Evolutionary conservation across 768 basidiomycete species (phyloP), one percentile per base, ranked within the genome.

Genomic region (Collybiopsis luxurians): DNA sequence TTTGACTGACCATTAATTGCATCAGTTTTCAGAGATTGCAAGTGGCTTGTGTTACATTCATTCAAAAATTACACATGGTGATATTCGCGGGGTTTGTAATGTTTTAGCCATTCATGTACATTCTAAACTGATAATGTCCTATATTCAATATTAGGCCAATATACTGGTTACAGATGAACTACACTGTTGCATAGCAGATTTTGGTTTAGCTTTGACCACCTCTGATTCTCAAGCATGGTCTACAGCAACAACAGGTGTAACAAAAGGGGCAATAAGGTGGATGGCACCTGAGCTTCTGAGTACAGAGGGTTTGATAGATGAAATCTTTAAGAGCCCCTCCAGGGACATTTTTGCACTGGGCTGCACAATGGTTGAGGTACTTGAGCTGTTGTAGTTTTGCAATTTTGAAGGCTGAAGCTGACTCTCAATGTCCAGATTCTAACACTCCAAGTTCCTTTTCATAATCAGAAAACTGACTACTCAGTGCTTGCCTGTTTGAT

Each of bases 1-100:
- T 34, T 28, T 26, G 28, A 17, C 31, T 26, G 17, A 36, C n/a
- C n/a, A n/a, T n/a, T 11, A 27, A 27, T 9, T 19, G 21, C 4
- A 30, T 26, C 46, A 75, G 75, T 62, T 75, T 27, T 43, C 67
- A 48, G 75, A 75, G 44, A 63, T 73, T n/a, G 69, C 67, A 24
- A 52, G 67, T 6, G 74, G 75, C 12, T 44, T 75, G 40, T 10
- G 60, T 27, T 75, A 76, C 49, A 54, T 75, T 44, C 74, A 76
- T 51, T 67, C 63, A 17, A 54, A 23, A 13, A 59, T 65, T 2
- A 55, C 65, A 2, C 67, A 67, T 24, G 67, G 63, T 0, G 67
- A 69, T 55, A 58, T 69, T 19, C 59, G 61, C 19, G 66, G 67
- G 30, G 67, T 68, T 53, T 6, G 65, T 54, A 10, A 15, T 12